Evolutionary conservation across 768 basidiomycete genomes (phyloP), one percentile per base, ranked within the genome.

Genomic region (Pleurotus giganteus): DNA sequence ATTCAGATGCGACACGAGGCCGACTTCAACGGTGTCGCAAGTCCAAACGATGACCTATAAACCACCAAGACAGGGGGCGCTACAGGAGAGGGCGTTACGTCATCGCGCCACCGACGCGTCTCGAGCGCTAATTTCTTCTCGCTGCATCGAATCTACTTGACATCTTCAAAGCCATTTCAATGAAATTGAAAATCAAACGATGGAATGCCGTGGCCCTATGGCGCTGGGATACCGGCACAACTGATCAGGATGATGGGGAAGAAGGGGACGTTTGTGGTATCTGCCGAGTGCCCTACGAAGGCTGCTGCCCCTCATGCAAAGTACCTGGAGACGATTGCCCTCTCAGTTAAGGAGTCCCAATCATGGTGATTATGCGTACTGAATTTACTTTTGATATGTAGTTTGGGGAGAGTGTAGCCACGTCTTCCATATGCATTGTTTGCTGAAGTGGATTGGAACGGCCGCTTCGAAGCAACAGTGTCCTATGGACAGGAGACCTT

Each of bases 321-420:
- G 83, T 95, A 63, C 97, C 97, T 0, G 97, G 97, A 13, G 97
- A 98, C 60, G 94, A 93, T 62, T 95, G 93, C 73, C 93, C 94
- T 0, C 72, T 95, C 21, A 93, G 93, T 94, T 62, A 65, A 86
- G 78, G 11, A 51, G 24, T 43, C 26, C 34, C 2, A 9, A 27
- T 46, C n/a, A n/a, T n/a, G n/a, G n/a, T n/a, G n/a, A n/a, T 61
- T n/a, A 28, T 28, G 37, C 32, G 8, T 50, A 43, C 12, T 17
- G 27, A 11, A 15, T 37, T 31, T 31, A 21, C 39, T 43, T 2
- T 52, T 21, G 26, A 13, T 28, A 28, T 32, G 15, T 60, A 98
- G 96, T 98, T 52, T 98, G 94, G 92, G 97, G 97, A 29, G 88
- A 97, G 71, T 99, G 96, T 66, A 92, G 86, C 4, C 97, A 98